Conservation (phyloP, 2,329 filamentous ascomycete genomes). For the Apiospora kogelbergensis region DNA sequence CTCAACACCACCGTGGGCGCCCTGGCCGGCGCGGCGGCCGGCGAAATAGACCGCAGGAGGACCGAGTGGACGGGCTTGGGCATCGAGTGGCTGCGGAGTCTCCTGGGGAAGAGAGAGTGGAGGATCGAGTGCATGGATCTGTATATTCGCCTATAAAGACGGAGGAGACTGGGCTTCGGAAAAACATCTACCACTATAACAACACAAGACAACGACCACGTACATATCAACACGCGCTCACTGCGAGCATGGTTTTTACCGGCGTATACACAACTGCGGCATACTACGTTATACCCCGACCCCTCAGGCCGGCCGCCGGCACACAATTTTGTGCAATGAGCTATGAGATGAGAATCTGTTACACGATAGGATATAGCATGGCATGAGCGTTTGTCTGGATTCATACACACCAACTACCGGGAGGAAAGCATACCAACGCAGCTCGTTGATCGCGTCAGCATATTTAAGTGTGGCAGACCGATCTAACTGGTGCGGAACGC, state of each 20-base stretch:
- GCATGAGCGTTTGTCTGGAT: neutral
- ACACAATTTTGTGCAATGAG: neutral
- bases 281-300: neutral
- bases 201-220: constrained; percentile 1
- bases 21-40: constrained; percentile 65
- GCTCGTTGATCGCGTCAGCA: neutral
- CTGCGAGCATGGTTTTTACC: neutral
- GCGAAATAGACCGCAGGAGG: constrained; percentile 55
- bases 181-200: neutral
- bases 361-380: neutral
- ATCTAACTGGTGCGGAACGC: neutral
- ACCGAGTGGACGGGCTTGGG: constrained; percentile 75
- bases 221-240: neutral
- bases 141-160: constrained; percentile 67
- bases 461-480: neutral
- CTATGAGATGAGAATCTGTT: neutral
- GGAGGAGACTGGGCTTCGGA: neutral
- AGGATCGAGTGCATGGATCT: constrained; percentile 89
- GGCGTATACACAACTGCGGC: neutral
- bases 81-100: constrained; percentile 80
- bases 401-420: neutral
- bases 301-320: neutral
- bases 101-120: constrained; percentile 85
- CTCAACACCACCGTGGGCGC: constrained; percentile 70
- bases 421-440: neutral